Base-by-base conservation (phyloP, 2,329 filamentous ascomycete genomes). In the Hypoxylon rubiginosum region DNA sequence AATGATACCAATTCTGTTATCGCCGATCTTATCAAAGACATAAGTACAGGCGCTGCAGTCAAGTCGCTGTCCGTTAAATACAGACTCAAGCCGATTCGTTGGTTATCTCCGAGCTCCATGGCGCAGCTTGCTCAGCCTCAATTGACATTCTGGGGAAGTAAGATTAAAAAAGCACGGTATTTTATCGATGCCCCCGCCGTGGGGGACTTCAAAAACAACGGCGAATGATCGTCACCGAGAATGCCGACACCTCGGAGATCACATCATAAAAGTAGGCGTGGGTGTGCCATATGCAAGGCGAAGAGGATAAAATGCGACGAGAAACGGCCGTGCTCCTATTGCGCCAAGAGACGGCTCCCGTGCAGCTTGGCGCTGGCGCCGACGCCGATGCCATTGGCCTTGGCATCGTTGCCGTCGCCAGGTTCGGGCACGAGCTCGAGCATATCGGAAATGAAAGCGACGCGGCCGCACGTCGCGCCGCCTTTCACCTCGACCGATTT, bases 261-360 rank as follows among this genome's bases (percentile, higher is more conserved):
- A 13, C 71, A 72, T 30, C 64, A 61, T 10, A 72, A 72, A 46
- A 62, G 64, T 21, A 13, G 26, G 19, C 13, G 13, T 34, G 69
- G 71, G 17, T 72, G 71, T 39, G 64, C 53, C 17, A 59, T 52
- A 3, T 72, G 69, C 66, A 72, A 71, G 24, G 3, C 59, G 10
- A 72, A 67, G 34, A 71, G 60, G 50, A 43, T 71, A 36, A 68
- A 73, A 67, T 75, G 72, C 68, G 71, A 75, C 57, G 73, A 75
- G 66, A 51, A 66, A 21, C 62, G 66, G 17, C 73, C 73, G 15
- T 74, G 73, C 64, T 64, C 66, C 2, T 69, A 70, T 30, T 75
- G 73, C 51, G 67, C 52, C 19, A 74, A 71, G 62, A 69, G 70
- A 41, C 46, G 62, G 1, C 56, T 70, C 24, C 50, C 55, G 11